These are phyloP conservation scores for Sporormia fimetaria DNA, from an alignment of 495 filamentous ascomycete species.

Conservation along the genomic window DNA sequence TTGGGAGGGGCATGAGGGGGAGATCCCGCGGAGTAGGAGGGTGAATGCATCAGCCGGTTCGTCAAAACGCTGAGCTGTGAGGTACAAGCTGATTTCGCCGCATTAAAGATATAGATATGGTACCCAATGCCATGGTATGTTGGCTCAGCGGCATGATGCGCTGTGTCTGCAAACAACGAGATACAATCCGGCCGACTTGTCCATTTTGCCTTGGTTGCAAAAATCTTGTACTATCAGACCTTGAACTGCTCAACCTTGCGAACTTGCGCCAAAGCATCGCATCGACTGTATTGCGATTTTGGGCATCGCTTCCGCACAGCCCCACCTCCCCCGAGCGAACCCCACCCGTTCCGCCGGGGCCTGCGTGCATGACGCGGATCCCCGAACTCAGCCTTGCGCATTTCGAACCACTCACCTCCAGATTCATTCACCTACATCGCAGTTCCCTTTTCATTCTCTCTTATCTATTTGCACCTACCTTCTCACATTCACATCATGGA, in stretches of 20 bases:
- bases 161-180: no score
- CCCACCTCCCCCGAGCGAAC: constrained; percentile 8
- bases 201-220: no score
- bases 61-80: no score
- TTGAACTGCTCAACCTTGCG: constrained; percentile 4
- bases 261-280: constrained; percentile 1
- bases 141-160: no score
- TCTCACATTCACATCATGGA: constrained; percentile 17
- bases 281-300: constrained; percentile 3
- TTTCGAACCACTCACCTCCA: background rate
- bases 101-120: no score
- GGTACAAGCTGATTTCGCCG: no score
- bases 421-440: background rate
- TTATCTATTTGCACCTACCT: background rate
- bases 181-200: no score
- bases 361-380: background rate
- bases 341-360: no score
- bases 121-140: no score
- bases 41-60: no score
- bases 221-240: no score
- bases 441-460: background rate
- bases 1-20: constrained; percentile 12
- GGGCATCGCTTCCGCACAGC: constrained; percentile 8
- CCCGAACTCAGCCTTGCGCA: constrained; percentile 1
- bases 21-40: constrained; percentile 16